Base-by-base conservation (phyloP, 169 alveolate genomes). In the Theileria equi region DNA sequence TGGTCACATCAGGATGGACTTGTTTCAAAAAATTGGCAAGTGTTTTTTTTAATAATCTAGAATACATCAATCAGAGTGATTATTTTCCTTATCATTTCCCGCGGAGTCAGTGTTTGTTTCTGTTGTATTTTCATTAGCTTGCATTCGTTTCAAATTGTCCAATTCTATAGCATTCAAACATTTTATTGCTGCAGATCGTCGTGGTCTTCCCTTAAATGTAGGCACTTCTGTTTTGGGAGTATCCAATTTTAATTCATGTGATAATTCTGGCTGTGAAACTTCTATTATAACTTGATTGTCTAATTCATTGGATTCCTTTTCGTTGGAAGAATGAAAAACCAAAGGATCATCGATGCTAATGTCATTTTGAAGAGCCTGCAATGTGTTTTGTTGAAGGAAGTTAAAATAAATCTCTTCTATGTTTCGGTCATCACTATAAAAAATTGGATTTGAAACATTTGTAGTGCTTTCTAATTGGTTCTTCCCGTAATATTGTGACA, bases 101-200 rank as follows among this genome's bases (percentile, higher is more conserved):
- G 13, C 45, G n/a, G 45, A 38, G n/a, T n/a, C n/a, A n/a, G n/a
- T n/a, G n/a, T n/a, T n/a, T n/a, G n/a, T n/a, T 38, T 38, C 19
- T 38, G n/a, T 13, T 38, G n/a, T 13, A 38, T 38, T 38, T 38
- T 38, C 45, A 13, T 38, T 13, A 13, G n/a, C 11, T 34, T 60
- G 53, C 55, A 11, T 38, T 16, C 38, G 70, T 48, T 35, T 60
- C 13, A 38, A 10, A 10, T 60, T 4, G 35, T 60, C 70, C 65
- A 38, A 45, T 38, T 52, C 84, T 7, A 74, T 65, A 10, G 49
- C 47, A 16, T 52, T 31, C 25, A 50, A 41, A 57, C 84, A 64
- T 53, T 52, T 64, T 13, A 36, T 31, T 6, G 84, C 84, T 6
- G 84, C 80, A 6, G 76, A 47, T 3, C 84, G 11, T 44, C 61